Evolutionary conservation across 306 rosid species (phyloP).

Genomic region (Betula pendula): DNA sequence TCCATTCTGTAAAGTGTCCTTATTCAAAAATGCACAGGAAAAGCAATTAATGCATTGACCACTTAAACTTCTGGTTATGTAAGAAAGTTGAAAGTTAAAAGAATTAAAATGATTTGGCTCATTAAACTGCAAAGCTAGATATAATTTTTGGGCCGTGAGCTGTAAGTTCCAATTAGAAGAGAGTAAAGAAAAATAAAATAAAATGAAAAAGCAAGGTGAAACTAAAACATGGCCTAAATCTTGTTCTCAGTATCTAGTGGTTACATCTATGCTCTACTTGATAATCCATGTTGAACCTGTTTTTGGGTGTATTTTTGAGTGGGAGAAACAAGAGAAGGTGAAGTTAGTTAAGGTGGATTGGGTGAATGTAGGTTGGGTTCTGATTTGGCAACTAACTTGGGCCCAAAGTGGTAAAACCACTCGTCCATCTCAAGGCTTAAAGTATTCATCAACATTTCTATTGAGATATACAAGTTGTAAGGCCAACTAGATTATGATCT

Average conservation of each 20-base stretch:
- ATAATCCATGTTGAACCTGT: no score
- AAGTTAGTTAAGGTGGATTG: no score
- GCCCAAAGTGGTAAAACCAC: conserved; percentile 60
- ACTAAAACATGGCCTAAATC: not conserved
- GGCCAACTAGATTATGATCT: conserved; percentile 13
- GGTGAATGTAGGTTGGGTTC: no score
- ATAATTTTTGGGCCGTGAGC: not conserved
- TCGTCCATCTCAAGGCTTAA: not conserved
- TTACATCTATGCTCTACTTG: no score
- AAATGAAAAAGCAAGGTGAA: not conserved
- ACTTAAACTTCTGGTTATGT: not conserved
- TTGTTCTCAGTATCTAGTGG: not conserved
- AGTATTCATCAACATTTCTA: not conserved
- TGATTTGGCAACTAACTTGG: no score
- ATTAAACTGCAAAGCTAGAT: not conserved
- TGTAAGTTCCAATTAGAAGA: conserved; percentile 5
- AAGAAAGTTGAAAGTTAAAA: not conserved
- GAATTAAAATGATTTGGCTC: not conserved
- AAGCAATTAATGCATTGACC: not conserved
- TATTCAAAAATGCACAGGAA: not conserved
- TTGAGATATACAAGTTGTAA: not conserved
- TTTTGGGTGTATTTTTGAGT: no score
- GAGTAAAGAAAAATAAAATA: not conserved
- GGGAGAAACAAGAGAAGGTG: no score
- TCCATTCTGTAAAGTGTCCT: not conserved